A percentile compares a stretch with the other conserved stretches of the same genome.
These are phyloP conservation scores for Penicillium ucsense DNA, from an alignment of 495 filamentous ascomycete species.

Conservation along the genomic window DNA sequence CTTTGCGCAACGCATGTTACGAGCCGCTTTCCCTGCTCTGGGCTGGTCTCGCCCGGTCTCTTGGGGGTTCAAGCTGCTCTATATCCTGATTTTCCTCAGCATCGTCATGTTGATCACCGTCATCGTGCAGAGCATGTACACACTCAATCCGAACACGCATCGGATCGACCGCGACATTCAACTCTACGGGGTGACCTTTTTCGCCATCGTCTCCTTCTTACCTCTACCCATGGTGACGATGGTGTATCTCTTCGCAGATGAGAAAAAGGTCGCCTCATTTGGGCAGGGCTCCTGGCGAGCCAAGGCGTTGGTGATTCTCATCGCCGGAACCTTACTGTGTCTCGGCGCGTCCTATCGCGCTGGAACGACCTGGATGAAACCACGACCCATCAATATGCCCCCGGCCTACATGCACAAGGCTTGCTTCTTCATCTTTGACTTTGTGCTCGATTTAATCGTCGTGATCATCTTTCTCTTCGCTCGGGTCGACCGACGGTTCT, in stretches of 20 bases:
- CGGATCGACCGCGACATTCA: slow-evolving; percentile 51
- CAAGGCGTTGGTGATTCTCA: slow-evolving; percentile 56
- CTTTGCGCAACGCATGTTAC: slow-evolving; percentile 65
- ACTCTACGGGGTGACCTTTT: slow-evolving; percentile 56
- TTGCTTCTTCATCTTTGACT: slow-evolving; percentile 75
- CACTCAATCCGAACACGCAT: slow-evolving; percentile 41
- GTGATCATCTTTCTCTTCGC: slow-evolving; percentile 52
- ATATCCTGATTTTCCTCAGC: slow-evolving; percentile 48
- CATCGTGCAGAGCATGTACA: slow-evolving; percentile 58
- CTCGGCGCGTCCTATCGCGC: slow-evolving; percentile 64
- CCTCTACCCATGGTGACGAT: slow-evolving; percentile 55
- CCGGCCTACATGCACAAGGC: slow-evolving; percentile 59
- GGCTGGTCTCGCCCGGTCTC: slow-evolving; percentile 52
- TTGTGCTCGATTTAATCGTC: slow-evolving; percentile 60
- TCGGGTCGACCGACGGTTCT: slow-evolving; percentile 65
- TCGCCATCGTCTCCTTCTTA: slow-evolving; percentile 63
- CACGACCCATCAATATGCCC: slow-evolving; percentile 43
- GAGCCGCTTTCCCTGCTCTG: slow-evolving; percentile 59
- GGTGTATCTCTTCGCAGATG: slow-evolving; percentile 42
- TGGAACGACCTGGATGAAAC: slow-evolving; percentile 44
- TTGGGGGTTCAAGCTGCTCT: slow-evolving; percentile 45
- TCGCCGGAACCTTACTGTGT: slow-evolving; percentile 45
- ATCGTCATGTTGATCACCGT: slow-evolving; percentile 61
- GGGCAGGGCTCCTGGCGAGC: slow-evolving; percentile 55
- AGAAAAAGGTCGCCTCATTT: slow-evolving; percentile 51